Evolutionary conservation across 306 rosid genomes (phyloP), one percentile per base, ranked within the genome.

Genomic region (Lathyrus aphaca): DNA sequence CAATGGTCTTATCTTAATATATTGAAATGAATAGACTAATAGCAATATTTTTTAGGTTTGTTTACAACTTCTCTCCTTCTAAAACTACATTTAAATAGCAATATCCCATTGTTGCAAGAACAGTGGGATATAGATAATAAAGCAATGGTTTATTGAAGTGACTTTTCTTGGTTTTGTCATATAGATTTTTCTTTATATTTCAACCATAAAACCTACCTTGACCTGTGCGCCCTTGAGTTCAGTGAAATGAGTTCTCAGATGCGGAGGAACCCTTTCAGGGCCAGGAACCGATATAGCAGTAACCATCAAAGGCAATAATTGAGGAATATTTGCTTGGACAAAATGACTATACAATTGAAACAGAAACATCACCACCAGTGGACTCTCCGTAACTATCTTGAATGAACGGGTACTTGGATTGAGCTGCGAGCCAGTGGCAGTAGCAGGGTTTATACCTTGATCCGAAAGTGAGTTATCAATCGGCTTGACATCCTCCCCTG

Each of bases 161-260:
- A 19, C 6, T 15, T 16, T 61, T 19, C 62, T 48, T 32, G 29
- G 13, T 49, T 49, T 61, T 62, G 40, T 21, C 29, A 21, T 60
- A 21, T 10, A 30, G 40, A 29, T 48, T 61, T 73, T 62, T 23
- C 29, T 37, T 21, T 58, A 42, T 17, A 61, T 38, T 61, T 61
- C 48, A 18, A 17, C 39, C 80, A 40, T 12, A 69, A 58, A 19
- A 69, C 81, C 39, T 74, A 94, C 99, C 97, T 95, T 95, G 74
- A 91, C 99, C 66, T 95, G 99, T 25, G 99, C 95, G 48, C 99
- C 97, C 83, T 95, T 95, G 68, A 95, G 90, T 86, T 95, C 99
- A 57, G 85, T 79, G 78, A 87, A 91, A 75, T 91, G 91, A 57
- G 80, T 81, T 84, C 86, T 95, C 85, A 91, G 79, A 82, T 83